Evolutionary conservation across 306 rosid genomes (phyloP), one percentile per base, ranked within the genome.

Genomic region (Trifolium subterraneum): DNA sequence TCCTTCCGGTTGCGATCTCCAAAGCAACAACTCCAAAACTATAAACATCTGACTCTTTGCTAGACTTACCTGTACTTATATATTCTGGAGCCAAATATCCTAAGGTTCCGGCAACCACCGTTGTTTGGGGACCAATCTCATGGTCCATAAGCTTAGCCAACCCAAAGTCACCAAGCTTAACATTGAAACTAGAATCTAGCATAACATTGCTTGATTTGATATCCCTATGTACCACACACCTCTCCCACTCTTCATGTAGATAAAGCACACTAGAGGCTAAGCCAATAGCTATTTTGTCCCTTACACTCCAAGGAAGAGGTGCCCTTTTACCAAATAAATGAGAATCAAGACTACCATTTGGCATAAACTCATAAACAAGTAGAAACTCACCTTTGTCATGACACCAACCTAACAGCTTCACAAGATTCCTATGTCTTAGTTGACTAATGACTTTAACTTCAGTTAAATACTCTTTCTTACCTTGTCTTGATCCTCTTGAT

Each of bases 11-110:
- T 0, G 12, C 39, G 16, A 82, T 85, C 64, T 78, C 86, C 4
- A 75, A 62, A 0, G 15, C 48, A 13, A 81, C 74, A 6, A 75
- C 39, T 5, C 88, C 80, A 68, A 78, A 85, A 20, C 83, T 44
- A 66, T 78, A 41, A 68, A 78, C 8, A 64, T 64, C 70, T 1
- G 51, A 38, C 11, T 64, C 70, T 38, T 64, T 64, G 0, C 51
- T 64, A 0, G 69, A 82, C 60, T 74, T 76, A 3, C 84, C 77
- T 8, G 84, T 85, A 1, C 44, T 61, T 8, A 54, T 4, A 47
- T 68, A 82, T 31, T 79, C 82, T 0, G 76, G 80, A 55, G 86
- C 84, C 47, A 85, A 1, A 36, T 85, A 82, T 1, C 82, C 84
- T 0, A 69, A 10, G 0, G 84, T 85, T n/a, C 86, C 81, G 4